Percentiles rank a stretch among this genome's conserved stretches.
Evolutionary conservation across 176 grass and related monocot genomes (phyloP).

Genomic region (Eragrostis nindensis): DNA sequence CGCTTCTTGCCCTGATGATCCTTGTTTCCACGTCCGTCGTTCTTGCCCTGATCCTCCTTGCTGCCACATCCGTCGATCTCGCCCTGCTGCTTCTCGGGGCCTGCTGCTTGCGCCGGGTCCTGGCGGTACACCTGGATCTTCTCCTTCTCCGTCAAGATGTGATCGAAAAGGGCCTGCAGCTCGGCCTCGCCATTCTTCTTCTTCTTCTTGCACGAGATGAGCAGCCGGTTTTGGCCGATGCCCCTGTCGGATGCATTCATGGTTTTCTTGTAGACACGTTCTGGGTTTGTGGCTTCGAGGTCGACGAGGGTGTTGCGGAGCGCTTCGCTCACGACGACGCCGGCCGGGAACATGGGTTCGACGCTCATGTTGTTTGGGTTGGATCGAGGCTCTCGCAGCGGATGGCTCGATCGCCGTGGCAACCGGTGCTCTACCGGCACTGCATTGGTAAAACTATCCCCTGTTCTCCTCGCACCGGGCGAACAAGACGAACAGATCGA

Average conservation of each 20-base stretch:
- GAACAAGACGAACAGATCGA: too few species aligned
- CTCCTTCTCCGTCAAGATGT: not conserved
- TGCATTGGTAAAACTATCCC: too few species aligned
- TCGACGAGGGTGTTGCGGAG: not conserved
- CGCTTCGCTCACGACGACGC: not conserved
- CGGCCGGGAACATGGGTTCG: not conserved
- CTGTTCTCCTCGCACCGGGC: too few species aligned
- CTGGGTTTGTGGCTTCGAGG: not conserved
- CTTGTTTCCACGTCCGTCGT: too few species aligned
- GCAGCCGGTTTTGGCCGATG: not conserved
- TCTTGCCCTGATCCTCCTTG: not conserved
- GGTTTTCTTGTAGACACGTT: not conserved
- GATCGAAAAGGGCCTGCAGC: not conserved
- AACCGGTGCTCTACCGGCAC: too few species aligned
- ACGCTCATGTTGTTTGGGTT: too few species aligned
- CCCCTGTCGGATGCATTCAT: not conserved
- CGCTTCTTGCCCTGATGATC: not conserved
- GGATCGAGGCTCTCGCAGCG: too few species aligned
- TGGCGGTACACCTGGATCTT: not conserved
- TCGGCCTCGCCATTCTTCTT: not conserved
- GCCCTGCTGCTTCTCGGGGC: too few species aligned
- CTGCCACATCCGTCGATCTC: too few species aligned
- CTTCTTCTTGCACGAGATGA: conserved; percentile 8
- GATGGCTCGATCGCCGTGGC: too few species aligned
- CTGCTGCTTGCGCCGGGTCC: not conserved